A percentile compares a stretch with the other conserved stretches of the same genome.
Conservation (phyloP, 148 eudicot genomes). For the Chenopodium album region DNA sequence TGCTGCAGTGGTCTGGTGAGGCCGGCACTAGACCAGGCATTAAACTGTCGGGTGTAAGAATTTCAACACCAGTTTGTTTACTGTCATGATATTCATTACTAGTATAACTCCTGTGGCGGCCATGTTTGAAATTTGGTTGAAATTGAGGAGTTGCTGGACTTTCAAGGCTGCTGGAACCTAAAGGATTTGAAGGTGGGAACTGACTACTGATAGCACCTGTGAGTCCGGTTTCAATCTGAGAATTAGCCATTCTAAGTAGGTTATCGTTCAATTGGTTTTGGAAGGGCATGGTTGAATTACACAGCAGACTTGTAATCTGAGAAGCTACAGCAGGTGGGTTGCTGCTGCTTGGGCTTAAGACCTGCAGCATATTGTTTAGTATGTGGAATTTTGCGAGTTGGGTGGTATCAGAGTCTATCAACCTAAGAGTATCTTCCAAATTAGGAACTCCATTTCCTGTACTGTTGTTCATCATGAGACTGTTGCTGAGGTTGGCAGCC, state of each 20-base stretch:
- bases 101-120: not conserved
- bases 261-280: conserved; percentile 20
- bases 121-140: not conserved
- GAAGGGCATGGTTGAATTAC: conserved; percentile 7
- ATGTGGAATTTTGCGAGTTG: conserved; percentile 52
- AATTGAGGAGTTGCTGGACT: conserved; percentile 13
- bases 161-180: not conserved
- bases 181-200: not conserved
- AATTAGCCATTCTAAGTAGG: conserved; percentile 8
- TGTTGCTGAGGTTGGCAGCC: conserved; percentile 20
- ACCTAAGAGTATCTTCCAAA: conserved; percentile 16
- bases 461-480: conserved; percentile 1
- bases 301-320: conserved; percentile 22
- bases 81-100: not conserved
- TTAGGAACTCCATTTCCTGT: not conserved
- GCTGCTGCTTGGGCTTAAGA: conserved; percentile 27
- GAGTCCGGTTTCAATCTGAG: conserved; percentile 7
- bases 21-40: conserved; percentile 38
- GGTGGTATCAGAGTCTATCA: conserved; percentile 31
- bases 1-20: conserved; percentile 30
- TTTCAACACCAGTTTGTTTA: conserved; percentile 1
- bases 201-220: not conserved
- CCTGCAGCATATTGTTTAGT: conserved; percentile 43
- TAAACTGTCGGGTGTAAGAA: conserved; percentile 11
- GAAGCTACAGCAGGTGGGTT: conserved; percentile 19